phyloP scores from a whole-genome alignment of 2,329 filamentous ascomycete species.

The Fusarium miscanthi region DNA sequence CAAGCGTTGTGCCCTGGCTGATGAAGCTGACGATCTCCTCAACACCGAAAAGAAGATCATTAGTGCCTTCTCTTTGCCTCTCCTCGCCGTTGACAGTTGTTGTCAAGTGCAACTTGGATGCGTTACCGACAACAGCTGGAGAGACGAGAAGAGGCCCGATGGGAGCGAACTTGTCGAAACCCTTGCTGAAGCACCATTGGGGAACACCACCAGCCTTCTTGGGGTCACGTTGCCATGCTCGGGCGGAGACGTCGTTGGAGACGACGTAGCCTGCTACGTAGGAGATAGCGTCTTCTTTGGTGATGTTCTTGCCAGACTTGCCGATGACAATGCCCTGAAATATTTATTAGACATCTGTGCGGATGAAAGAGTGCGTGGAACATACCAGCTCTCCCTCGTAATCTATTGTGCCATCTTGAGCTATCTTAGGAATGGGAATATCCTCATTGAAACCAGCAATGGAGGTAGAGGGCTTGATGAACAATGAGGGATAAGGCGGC shows the following conservation, averaged over 20 bases:
- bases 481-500: constrained; percentile 61
- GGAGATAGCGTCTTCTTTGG: constrained; percentile 55
- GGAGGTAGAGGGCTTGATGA: constrained; percentile 61
- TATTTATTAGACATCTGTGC: background rate
- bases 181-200: constrained; percentile 69
- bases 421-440: constrained; percentile 59
- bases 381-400: constrained; percentile 62
- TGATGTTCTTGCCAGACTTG: constrained; percentile 62
- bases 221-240: constrained; percentile 65
- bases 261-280: constrained; percentile 60
- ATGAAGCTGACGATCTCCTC: constrained; percentile 59
- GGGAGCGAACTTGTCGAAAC: constrained; percentile 65
- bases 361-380: fast-evolving
- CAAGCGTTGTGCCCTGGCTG: constrained; percentile 61
- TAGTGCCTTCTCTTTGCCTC: constrained; percentile 59
- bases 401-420: constrained; percentile 59
- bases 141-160: constrained; percentile 60
- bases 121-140: constrained; percentile 46
- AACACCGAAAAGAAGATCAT: constrained; percentile 62
- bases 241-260: constrained; percentile 66
- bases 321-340: constrained; percentile 61
- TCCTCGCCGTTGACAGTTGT: constrained; percentile 62
- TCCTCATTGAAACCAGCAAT: constrained; percentile 52
- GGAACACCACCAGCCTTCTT: constrained; percentile 51
- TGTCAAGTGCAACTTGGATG: constrained; percentile 45